Base-by-base conservation (phyloP, 1,284 basidiomycete species). In the Trametes polyzona region DNA sequence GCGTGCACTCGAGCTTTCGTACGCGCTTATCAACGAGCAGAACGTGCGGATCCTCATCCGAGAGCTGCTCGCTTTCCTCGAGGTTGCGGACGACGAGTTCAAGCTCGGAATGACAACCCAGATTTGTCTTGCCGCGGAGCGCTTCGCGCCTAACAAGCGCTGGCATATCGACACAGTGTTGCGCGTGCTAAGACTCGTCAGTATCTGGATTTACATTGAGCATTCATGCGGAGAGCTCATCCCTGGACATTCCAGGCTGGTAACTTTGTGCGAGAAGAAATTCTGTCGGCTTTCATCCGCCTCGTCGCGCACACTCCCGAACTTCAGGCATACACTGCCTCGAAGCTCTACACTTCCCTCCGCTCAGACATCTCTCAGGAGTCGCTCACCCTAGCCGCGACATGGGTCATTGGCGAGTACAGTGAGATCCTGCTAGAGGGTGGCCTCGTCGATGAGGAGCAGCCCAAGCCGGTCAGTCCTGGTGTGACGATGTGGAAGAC, bases 111-210 rank as follows among this genome's bases (percentile, higher is more conserved):
- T 99, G 86, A 99, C 97, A 0, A 98, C 96, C 0, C 96, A 99
- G 73, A 96, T 99, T 59, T 95, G 91, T 64, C 79, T 98, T 21
- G 96, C 96, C 2, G 97, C 97, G 0, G 97, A 99, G 74, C 83
- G 95, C 46, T 99, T 93, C 70, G 96, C 97, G 2, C 97, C 97
- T 0, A 98, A 98, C 75, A 96, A 95, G 76, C 82, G 97, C 64
- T 99, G 97, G 97, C 97, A 99, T 72, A 98, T 99, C 61, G 97
- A 99, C 73, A 98, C 97, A 0, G 92, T 98, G 9, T 77, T 99
- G 52, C 84, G 97, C 21, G 93, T 96, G 1, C 77, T 99, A 62
- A 96, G 95, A 73, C 76, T 98, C 67, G 95, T 95, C 57, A 63
- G 89, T 80, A 14, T 16, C n/a, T n/a, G n/a, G n/a, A n/a, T n/a